These are phyloP conservation scores for Aspergillus bombycis DNA, from an alignment of 2,329 filamentous ascomycete genomes.

Conservation along the genomic window DNA sequence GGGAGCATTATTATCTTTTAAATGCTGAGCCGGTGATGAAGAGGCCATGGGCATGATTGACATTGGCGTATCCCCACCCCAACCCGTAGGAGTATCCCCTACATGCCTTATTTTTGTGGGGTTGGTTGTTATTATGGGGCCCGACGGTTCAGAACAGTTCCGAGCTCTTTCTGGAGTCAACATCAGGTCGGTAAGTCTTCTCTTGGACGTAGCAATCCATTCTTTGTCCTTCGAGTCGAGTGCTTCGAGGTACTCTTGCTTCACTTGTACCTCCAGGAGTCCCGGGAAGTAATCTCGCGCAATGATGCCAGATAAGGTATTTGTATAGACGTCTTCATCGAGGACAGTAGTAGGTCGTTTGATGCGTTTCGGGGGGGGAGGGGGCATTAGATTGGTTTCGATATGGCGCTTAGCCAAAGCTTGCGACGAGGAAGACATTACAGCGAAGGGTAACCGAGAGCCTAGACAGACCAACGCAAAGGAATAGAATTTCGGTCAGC, in stretches of 20 bases:
- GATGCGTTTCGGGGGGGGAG: constrained; percentile 82
- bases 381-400: constrained; percentile 74
- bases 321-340: constrained; percentile 91
- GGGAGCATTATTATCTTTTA: constrained; percentile 50
- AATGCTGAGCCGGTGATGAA: constrained; percentile 34
- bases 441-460: constrained; percentile 2
- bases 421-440: constrained; percentile 35
- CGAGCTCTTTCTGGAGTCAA: constrained; percentile 65
- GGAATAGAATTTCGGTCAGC: not conserved
- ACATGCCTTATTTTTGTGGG: constrained; percentile 11
- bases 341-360: constrained; percentile 86
- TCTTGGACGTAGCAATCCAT: constrained; percentile 84
- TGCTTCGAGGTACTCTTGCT: constrained; percentile 90
- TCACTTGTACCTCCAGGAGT: constrained; percentile 78
- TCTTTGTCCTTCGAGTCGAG: constrained; percentile 79
- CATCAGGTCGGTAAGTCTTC: constrained; percentile 75
- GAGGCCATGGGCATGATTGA: constrained; percentile 52
- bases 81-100: constrained; percentile 49
- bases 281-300: constrained; percentile 96
- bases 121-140: constrained; percentile 60
- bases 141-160: constrained; percentile 20
- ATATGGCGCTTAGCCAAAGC: constrained; percentile 39
- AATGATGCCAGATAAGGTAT: constrained; percentile 89
- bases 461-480: not conserved
- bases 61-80: constrained; percentile 73